These are phyloP conservation scores for Candida sp. DNA, from an alignment of 1,139 yeast genomes.

Conservation along the genomic window DNA sequence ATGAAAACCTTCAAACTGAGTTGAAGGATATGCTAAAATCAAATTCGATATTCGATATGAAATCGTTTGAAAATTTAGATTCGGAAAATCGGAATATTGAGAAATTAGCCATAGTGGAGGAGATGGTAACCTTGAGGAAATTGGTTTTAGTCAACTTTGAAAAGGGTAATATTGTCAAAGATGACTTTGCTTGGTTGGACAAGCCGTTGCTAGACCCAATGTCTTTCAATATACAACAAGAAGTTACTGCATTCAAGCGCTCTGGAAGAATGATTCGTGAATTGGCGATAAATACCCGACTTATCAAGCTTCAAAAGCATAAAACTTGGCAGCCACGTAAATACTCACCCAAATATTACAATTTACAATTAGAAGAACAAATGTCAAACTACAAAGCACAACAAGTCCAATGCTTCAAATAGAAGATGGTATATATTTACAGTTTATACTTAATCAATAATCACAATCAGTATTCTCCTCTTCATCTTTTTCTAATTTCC, in stretches of 20 bases:
- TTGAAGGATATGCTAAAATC: slow-evolving; percentile 14
- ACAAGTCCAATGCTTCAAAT: background rate
- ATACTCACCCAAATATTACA: slow-evolving; percentile 16
- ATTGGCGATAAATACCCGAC: slow-evolving; percentile 11
- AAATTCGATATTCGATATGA: slow-evolving; percentile 8
- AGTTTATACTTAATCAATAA: too few relatives aligned
- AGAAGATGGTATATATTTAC: too few relatives aligned
- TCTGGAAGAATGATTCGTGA: slow-evolving; percentile 12
- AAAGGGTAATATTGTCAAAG: slow-evolving; percentile 3
- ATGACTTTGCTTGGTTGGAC: slow-evolving; percentile 18
- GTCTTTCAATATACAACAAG: slow-evolving; percentile 1
- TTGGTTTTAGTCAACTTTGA: slow-evolving; percentile 11
- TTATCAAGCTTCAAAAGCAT: slow-evolving; percentile 4
- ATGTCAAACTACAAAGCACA: slow-evolving; percentile 5
- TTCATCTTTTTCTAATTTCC: slow-evolving; percentile 11
- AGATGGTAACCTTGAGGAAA: slow-evolving; percentile 30
- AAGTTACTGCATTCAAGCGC: slow-evolving; percentile 7
- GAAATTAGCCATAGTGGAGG: slow-evolving; percentile 31
- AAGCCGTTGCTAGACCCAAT: slow-evolving; percentile 5
- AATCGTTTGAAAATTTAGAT: slow-evolving; percentile 18
- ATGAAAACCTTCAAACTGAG: slow-evolving; percentile 16
- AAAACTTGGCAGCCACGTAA: slow-evolving; percentile 19
- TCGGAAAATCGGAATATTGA: slow-evolving; percentile 32
- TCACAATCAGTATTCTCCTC: slow-evolving; percentile 2
- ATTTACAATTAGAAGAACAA: slow-evolving; percentile 12